Percentiles rank a stretch among this genome's conserved stretches.
Conservation (phyloP, 2,329 filamentous ascomycete genomes). For the Apiospora hydei region DNA sequence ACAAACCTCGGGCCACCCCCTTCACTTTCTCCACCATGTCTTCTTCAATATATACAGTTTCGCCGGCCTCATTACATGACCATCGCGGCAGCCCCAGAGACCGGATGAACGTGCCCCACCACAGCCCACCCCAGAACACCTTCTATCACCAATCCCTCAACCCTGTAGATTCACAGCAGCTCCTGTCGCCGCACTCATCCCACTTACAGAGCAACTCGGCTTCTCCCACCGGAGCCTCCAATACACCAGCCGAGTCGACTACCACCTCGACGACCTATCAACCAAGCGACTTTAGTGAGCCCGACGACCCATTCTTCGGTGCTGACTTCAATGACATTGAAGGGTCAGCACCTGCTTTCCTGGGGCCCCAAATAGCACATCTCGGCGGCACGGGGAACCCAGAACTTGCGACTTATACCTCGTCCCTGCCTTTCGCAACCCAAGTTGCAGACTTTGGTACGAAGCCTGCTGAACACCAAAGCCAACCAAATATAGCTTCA, state of each 20-base stretch:
- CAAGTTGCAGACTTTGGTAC: not conserved
- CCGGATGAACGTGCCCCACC: slow-evolving; percentile 42
- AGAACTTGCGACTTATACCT: not conserved
- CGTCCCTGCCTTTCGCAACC: not conserved
- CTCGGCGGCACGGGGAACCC: not conserved
- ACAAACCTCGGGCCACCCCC: slow-evolving; percentile 15
- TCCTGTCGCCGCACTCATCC: slow-evolving; percentile 54
- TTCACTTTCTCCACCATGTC: slow-evolving; percentile 16
- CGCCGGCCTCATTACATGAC: slow-evolving; percentile 49
- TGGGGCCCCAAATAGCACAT: slow-evolving; percentile 44
- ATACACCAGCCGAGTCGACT: slow-evolving; percentile 59
- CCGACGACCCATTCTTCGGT: slow-evolving; percentile 57
- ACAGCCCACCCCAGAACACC: slow-evolving; percentile 35
- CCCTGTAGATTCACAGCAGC: slow-evolving; percentile 44
- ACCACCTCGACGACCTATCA: slow-evolving; percentile 57
- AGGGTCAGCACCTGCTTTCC: slow-evolving; percentile 52
- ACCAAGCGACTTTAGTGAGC: slow-evolving; percentile 55
- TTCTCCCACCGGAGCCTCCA: slow-evolving; percentile 48
- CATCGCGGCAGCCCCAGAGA: slow-evolving; percentile 40
- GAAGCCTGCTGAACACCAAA: slow-evolving; percentile 48
- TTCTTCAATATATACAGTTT: slow-evolving; percentile 46
- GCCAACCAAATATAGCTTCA: not conserved
- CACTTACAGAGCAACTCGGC: slow-evolving; percentile 48
- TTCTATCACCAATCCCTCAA: slow-evolving; percentile 35
- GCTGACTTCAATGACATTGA: slow-evolving; percentile 54